Percentiles rank a stretch among this genome's conserved stretches.
Conservation (phyloP, 2,329 filamentous ascomycete species). For the Talaromyces rugulosus region DNA sequence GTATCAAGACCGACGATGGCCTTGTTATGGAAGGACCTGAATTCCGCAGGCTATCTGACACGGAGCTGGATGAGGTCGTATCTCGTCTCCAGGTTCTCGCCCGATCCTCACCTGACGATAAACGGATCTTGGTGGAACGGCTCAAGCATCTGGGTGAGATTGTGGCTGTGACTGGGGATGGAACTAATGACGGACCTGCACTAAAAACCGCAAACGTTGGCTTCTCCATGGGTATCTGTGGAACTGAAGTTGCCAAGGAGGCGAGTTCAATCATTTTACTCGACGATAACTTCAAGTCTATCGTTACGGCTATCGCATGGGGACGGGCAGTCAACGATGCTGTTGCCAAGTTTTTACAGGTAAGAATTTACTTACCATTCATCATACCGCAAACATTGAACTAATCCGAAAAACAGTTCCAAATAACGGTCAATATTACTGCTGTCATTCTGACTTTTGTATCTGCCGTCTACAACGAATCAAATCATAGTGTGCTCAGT, state of each 20-base stretch:
- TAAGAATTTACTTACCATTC: conserved; percentile 7
- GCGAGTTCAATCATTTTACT: conserved; percentile 65
- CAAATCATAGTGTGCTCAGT: conserved; percentile 72
- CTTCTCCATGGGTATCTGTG: conserved; percentile 65
- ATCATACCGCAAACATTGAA: conserved; percentile 57
- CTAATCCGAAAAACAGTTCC: conserved; percentile 50
- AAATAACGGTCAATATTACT: conserved; percentile 82
- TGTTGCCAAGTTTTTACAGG: conserved; percentile 63
- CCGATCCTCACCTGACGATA: conserved; percentile 64
- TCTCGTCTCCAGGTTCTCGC: conserved; percentile 61
- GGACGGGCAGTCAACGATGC: conserved; percentile 66
- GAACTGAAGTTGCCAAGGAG: conserved; percentile 65
- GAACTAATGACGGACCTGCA: conserved; percentile 63
- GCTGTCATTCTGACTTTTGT: conserved; percentile 85
- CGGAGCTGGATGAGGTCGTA: conserved; percentile 56
- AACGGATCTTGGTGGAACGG: conserved; percentile 59
- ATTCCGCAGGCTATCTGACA: conserved; percentile 59
- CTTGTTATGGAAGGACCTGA: conserved; percentile 66
- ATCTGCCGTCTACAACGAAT: conserved; percentile 67
- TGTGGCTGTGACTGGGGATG: conserved; percentile 61
- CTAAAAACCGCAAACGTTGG: conserved; percentile 64
- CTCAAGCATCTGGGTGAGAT: conserved; percentile 61
- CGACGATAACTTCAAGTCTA: conserved; percentile 63
- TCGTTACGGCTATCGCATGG: conserved; percentile 65
- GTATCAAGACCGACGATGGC: conserved; percentile 57